Evolutionary conservation across 208 protist species (phyloP).

Genomic region (Vickermania ingenoplastis): DNA sequence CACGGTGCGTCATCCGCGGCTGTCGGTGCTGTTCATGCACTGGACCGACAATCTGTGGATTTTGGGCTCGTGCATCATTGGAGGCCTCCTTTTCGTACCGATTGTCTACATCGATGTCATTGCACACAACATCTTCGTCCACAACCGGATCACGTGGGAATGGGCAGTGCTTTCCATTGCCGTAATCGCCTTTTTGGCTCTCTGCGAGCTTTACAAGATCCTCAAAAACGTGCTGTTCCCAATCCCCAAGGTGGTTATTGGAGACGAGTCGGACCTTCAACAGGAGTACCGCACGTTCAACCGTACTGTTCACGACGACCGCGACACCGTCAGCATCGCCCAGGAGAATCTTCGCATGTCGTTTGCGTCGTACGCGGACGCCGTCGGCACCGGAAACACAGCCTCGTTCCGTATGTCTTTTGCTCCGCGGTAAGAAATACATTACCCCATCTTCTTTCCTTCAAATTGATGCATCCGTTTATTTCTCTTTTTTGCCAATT

Average conservation of each 20-base stretch:
- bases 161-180: conserved; percentile 60
- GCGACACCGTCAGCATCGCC: conserved; percentile 51
- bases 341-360: conserved; percentile 83
- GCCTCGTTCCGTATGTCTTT: conserved; percentile 40
- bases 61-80: conserved; percentile 43
- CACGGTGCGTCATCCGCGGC: conserved; percentile 71
- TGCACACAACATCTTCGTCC: conserved; percentile 60
- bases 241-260: conserved; percentile 20
- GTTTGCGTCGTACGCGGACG: conserved; percentile 56
- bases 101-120: conserved; percentile 74
- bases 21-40: conserved; percentile 74
- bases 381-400: conserved; percentile 38
- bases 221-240: conserved; percentile 80
- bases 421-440: not conserved
- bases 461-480: not conserved
- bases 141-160: conserved; percentile 79
- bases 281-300: conserved; percentile 66
- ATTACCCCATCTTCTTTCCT: not conserved
- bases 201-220: conserved; percentile 75
- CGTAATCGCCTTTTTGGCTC: conserved; percentile 39
- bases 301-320: conserved; percentile 26
- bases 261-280: conserved; percentile 21
- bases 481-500: too few species aligned
- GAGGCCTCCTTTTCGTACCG: conserved; percentile 44
- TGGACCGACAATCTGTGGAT: conserved; percentile 85